These are phyloP conservation scores for Taphrina populina DNA, from an alignment of 1,139 yeast genomes.

Conservation along the genomic window DNA sequence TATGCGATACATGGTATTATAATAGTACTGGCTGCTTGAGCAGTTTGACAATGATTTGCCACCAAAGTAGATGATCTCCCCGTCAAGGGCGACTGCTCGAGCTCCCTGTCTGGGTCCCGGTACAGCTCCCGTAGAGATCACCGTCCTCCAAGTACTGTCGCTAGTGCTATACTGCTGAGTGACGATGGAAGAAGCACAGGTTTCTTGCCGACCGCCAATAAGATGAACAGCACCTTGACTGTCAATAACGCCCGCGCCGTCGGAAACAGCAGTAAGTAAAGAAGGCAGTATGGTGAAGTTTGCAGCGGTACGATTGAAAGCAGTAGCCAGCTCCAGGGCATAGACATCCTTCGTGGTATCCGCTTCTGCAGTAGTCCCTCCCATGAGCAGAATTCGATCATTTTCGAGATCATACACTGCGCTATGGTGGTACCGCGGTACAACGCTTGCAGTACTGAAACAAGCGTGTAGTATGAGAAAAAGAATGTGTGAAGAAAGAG, in stretches of 20 bases:
- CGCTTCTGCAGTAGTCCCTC: constrained; percentile 26
- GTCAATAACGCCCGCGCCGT: constrained; percentile 1
- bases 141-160: constrained; percentile 3
- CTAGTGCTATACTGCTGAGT: background rate
- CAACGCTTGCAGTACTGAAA: background rate
- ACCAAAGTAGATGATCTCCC: constrained; percentile 21
- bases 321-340: constrained; percentile 8
- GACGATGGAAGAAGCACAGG: background rate
- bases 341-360: constrained; percentile 24
- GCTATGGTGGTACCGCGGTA: constrained; percentile 3
- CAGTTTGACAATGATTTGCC: constrained; percentile 19
- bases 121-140: background rate
- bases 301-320: constrained; percentile 17
- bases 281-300: constrained; percentile 1
- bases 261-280: constrained; percentile 5
- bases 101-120: constrained; percentile 27
- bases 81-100: constrained; percentile 4
- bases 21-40: constrained; percentile 25
- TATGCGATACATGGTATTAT: constrained; percentile 13
- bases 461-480: constrained; percentile 2
- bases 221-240: constrained; percentile 6
- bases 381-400: constrained; percentile 14
- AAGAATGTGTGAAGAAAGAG: background rate
- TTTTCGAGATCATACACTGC: constrained; percentile 12
- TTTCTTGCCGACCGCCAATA: constrained; percentile 10